Conservation (phyloP, 169 alveolate species). For the Cryptosporidium andersoni region DNA sequence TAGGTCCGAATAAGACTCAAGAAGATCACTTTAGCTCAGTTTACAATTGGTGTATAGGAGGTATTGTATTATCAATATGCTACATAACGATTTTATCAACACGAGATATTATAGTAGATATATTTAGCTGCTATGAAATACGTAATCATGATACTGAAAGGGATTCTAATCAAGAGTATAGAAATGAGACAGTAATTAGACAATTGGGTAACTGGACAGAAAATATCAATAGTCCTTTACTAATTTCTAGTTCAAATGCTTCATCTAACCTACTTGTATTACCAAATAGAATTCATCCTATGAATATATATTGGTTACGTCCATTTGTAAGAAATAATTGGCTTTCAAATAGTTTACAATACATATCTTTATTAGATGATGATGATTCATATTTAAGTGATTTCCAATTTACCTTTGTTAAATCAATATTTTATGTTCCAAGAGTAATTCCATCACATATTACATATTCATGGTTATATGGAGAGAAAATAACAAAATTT, state of each 20-base stretch:
- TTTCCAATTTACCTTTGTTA: background rate
- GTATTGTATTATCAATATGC: conserved; percentile 1
- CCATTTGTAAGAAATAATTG: conserved; percentile 1
- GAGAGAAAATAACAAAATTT: background rate
- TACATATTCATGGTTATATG: background rate
- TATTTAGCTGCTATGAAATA: conserved; percentile 59
- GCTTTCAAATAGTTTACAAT: conserved; percentile 7
- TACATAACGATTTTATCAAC: conserved; percentile 29
- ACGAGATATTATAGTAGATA: conserved; percentile 37
- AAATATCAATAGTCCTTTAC: too few relatives aligned
- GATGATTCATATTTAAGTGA: conserved; percentile 30
- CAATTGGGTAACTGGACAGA: too few relatives aligned
- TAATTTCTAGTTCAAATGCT: too few relatives aligned
- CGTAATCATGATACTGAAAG: background rate
- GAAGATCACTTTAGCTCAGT: conserved; percentile 3
- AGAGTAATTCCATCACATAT: conserved; percentile 25
- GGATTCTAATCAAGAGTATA: too few relatives aligned
- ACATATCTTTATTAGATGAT: conserved; percentile 13
- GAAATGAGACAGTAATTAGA: too few relatives aligned
- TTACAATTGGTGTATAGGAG: conserved; percentile 1
- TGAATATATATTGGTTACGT: conserved; percentile 20
- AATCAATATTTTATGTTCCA: conserved; percentile 16
- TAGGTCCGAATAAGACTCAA: conserved; percentile 34
- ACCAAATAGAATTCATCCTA: conserved; percentile 10
- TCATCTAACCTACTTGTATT: background rate